Conservation (phyloP, 2,329 filamentous ascomycete genomes). For the Ophiostoma himal-ulmi region DNA sequence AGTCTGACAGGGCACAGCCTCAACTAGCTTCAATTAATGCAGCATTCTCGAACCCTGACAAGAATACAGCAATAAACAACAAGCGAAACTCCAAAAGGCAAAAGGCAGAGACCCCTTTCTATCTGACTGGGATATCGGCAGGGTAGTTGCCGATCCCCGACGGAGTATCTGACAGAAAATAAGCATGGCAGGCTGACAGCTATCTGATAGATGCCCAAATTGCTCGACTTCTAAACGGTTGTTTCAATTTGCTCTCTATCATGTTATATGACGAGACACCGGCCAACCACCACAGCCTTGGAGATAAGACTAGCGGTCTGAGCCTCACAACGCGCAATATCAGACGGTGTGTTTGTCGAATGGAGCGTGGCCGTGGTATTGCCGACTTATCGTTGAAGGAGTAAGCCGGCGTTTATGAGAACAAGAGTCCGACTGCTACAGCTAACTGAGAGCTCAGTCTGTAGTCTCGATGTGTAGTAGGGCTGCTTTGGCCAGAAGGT, state of each 20-base stretch:
- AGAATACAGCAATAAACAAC: background rate
- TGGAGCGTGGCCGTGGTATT: background rate
- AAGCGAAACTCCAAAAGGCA: background rate
- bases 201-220: background rate
- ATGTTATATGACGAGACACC: background rate
- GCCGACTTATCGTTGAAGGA: background rate
- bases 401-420: background rate
- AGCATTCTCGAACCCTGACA: background rate
- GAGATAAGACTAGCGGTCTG: background rate
- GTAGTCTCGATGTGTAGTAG: background rate
- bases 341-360: background rate
- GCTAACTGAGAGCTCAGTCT: background rate
- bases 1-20: background rate
- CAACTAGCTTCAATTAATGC: background rate
- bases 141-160: background rate
- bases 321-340: slow-evolving; percentile 1
- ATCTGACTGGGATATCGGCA: background rate
- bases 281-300: background rate
- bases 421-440: background rate
- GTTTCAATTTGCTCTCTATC: background rate
- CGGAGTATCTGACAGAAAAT: background rate
- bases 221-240: background rate
- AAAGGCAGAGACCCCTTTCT: no score
- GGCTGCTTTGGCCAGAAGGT: background rate
- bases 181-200: background rate